Evolutionary conservation across 2,329 filamentous ascomycete genomes (phyloP).

Genomic region (Didymella pinodella): DNA sequence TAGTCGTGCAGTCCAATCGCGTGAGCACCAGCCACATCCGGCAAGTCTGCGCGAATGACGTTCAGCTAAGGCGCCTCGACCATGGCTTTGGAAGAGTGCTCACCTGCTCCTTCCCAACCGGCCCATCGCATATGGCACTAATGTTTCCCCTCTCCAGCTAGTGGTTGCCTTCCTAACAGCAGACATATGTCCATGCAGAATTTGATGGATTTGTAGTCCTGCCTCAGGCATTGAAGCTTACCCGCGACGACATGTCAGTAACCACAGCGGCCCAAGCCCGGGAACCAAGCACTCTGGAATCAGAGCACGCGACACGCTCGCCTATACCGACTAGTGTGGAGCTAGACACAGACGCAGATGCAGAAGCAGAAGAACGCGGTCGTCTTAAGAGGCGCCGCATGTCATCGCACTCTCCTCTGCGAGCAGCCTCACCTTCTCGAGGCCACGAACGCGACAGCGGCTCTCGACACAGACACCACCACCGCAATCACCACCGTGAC

Average conservation of each 20-base stretch:
- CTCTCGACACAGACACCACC: constrained; percentile 42
- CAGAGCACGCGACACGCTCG: constrained; percentile 3
- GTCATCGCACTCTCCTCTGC: constrained; percentile 41
- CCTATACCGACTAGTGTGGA: constrained; percentile 9
- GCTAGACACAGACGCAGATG: constrained; percentile 41
- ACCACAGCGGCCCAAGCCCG: constrained; percentile 7
- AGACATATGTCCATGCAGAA: constrained; percentile 4
- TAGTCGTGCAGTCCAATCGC: constrained; percentile 3
- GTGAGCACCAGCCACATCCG: constrained; percentile 9
- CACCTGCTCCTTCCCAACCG: constrained; percentile 27
- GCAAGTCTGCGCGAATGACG: constrained; percentile 18
- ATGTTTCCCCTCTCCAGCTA: constrained; percentile 18
- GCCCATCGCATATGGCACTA: constrained; percentile 28
- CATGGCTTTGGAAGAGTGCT: constrained; percentile 4
- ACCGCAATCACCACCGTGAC: constrained; percentile 42
- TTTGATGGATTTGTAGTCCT: not conserved
- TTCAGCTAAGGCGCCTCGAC: constrained; percentile 13
- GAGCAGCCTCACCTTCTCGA: constrained; percentile 43
- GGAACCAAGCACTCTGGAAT: not conserved
- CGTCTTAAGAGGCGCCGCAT: constrained; percentile 44
- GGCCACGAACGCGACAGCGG: constrained; percentile 46
- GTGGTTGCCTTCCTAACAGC: not conserved
- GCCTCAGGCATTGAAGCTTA: constrained; percentile 12
- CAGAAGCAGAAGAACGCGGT: constrained; percentile 41
- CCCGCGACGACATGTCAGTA: constrained; percentile 11